Base-by-base conservation (phyloP, 257 asterid species). In the Linderniella brevidens region DNA sequence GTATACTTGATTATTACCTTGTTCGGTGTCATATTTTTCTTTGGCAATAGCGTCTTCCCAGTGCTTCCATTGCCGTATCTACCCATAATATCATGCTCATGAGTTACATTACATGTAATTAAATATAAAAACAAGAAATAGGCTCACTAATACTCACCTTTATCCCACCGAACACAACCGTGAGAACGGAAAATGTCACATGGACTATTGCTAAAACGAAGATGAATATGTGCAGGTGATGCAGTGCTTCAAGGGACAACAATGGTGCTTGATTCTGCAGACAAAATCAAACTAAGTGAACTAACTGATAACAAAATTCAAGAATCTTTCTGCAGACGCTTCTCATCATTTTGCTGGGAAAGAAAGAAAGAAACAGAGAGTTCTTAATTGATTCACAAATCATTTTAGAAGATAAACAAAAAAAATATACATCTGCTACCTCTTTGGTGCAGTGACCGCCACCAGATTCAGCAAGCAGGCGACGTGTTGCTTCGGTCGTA, bases 1-100 rank as follows among this genome's bases (percentile, higher is more conserved):
- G 11, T n/a, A 40, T 40, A 11, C 16, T 40, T 40, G 16, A 11
- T 40, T 14, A 40, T 40, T 78, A 87, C 97, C 93, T 5, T 71
- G 45, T 57, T 32, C 46, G 7, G 76, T 17, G 35, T 67, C 71
- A 62, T 50, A 70, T 58, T 69, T 75, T 52, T 63, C 92, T 62
- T 76, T 74, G 4, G 78, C 75, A 52, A 90, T 77, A 43, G 86
- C 53, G 57, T 81, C 85, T 58, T 90, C 98, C 96, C 96, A 90
- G 17, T 56, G 58, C 83, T 90, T 90, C 94, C 96, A 81, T 79
- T 77, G 94, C 32, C 86, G 73, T 61, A 85, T 90, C 98, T 85
- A 55, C n/a, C 46, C 52, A 61, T 32, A 64, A 44, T 20, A 42
- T 32, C 15, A 35, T 11, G 35, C n/a, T n/a, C n/a, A n/a, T n/a